phyloP scores from a whole-genome alignment of 441 rosid genomes.

The Gossypium armourianum region DNA sequence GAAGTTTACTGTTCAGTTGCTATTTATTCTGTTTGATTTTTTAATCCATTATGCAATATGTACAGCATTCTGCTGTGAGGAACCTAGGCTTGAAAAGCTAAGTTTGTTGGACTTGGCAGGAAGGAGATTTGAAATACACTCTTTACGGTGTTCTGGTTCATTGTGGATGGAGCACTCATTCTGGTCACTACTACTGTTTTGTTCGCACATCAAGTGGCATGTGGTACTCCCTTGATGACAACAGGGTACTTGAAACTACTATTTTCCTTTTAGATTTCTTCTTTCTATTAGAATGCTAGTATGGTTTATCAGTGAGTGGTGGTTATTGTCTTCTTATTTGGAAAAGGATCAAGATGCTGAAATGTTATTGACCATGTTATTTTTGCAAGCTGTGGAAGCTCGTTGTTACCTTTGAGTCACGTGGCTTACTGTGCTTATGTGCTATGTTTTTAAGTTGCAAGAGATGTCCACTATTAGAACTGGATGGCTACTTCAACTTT shows the following conservation, averaged over 20 bases:
- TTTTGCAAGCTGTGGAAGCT: not conserved
- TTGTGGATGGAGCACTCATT: constrained; percentile 69
- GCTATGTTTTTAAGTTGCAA: not conserved
- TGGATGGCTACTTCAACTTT: not conserved
- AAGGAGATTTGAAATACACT: constrained; percentile 77
- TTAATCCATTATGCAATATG: not conserved
- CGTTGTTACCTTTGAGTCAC: not conserved
- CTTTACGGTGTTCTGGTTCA: constrained; percentile 88
- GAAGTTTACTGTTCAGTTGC: not conserved
- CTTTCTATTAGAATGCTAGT: constrained; percentile 14
- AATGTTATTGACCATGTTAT: not conserved
- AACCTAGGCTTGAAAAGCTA: not conserved
- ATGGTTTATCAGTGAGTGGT: not conserved
- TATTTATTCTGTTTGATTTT: not conserved
- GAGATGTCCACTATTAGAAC: not conserved
- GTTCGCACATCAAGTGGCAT: constrained; percentile 82
- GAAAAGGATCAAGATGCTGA: not conserved
- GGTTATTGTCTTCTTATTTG: constrained; percentile 6
- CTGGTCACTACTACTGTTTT: constrained; percentile 83
- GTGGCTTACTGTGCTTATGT: not conserved
- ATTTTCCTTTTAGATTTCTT: constrained; percentile 11
- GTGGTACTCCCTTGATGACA: constrained; percentile 90
- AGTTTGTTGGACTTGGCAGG: constrained; percentile 36
- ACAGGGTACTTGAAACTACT: constrained; percentile 39
- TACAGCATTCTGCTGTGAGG: not conserved